A percentile compares a stretch with the other conserved stretches of the same genome.
These are phyloP conservation scores for Nissolia schottii DNA, from an alignment of 306 rosid species.

Conservation along the genomic window DNA sequence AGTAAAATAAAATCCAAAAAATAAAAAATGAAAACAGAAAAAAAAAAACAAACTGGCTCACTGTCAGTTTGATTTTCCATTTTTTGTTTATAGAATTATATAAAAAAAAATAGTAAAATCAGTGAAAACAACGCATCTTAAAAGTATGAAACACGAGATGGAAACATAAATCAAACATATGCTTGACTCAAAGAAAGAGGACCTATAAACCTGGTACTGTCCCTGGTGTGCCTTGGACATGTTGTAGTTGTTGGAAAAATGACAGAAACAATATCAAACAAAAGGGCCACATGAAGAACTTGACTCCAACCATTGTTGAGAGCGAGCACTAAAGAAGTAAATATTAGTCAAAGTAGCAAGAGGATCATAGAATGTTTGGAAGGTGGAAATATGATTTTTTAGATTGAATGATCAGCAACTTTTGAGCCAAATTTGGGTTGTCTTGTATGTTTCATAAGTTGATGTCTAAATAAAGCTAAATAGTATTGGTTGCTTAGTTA, in stretches of 20 bases:
- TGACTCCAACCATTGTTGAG: conserved; percentile 25
- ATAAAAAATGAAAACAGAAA: no score
- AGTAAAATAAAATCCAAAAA: no score
- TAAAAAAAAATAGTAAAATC: no score
- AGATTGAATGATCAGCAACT: not conserved
- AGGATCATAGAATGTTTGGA: not conserved
- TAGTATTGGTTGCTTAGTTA: not conserved
- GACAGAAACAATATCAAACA: conserved; percentile 12
- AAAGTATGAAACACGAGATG: no score
- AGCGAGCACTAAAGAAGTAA: not conserved
- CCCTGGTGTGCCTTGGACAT: not conserved
- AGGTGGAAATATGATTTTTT: not conserved
- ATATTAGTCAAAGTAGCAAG: conserved; percentile 10
- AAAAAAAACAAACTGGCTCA: no score
- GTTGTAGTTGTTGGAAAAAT: conserved; percentile 13
- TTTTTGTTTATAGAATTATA: no score
- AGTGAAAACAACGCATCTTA: no score
- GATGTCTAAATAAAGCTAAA: conserved; percentile 19
- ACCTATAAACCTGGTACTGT: no score
- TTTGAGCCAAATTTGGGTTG: not conserved
- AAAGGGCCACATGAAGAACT: conserved; percentile 17
- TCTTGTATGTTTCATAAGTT: not conserved
- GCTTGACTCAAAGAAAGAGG: no score
- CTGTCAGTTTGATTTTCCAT: no score
- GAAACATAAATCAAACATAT: no score